Evolutionary conservation across 306 rosid genomes (phyloP).

Genomic region (Dicorynia guianensis): DNA sequence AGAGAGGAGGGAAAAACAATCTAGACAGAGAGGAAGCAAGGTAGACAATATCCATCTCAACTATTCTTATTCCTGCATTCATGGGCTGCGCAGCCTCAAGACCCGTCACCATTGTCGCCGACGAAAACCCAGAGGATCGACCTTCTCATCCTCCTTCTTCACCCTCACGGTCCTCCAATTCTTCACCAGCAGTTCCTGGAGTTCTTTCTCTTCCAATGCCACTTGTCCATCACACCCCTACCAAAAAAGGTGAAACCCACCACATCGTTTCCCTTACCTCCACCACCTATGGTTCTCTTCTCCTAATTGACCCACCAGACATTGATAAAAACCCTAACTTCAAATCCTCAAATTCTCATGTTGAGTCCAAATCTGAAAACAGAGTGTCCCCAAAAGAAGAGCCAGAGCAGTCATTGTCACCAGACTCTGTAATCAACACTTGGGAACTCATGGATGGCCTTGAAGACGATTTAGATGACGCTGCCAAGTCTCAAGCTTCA

Average conservation of each 20-base stretch:
- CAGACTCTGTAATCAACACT: conserved; percentile 68
- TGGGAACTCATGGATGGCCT: conserved; percentile 66
- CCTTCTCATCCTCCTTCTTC: conserved; percentile 27
- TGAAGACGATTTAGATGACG: conserved; percentile 32
- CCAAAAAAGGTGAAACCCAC: conserved; percentile 79
- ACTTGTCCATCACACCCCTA: conserved; percentile 82
- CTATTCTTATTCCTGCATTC: conserved; percentile 6
- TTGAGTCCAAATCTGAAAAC: neutral
- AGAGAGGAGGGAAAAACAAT: neutral
- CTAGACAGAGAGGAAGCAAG: conserved; percentile 9
- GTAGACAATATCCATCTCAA: neutral
- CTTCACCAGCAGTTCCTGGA: conserved; percentile 40
- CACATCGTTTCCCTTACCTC: conserved; percentile 91
- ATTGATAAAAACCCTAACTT: conserved; percentile 25
- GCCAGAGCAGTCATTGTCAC: conserved; percentile 46
- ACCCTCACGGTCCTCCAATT: conserved; percentile 37
- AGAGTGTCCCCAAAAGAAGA: neutral
- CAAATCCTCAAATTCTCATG: neutral
- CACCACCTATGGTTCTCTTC: conserved; percentile 80
- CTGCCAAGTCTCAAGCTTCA: neutral
- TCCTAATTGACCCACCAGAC: conserved; percentile 44
- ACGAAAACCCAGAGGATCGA: conserved; percentile 17
- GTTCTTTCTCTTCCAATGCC: conserved; percentile 67
- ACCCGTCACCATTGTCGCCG: conserved; percentile 37
- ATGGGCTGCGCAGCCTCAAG: conserved; percentile 74